These are phyloP conservation scores for Sporothrix luriei DNA, from an alignment of 2,329 filamentous ascomycete genomes.

Conservation along the genomic window DNA sequence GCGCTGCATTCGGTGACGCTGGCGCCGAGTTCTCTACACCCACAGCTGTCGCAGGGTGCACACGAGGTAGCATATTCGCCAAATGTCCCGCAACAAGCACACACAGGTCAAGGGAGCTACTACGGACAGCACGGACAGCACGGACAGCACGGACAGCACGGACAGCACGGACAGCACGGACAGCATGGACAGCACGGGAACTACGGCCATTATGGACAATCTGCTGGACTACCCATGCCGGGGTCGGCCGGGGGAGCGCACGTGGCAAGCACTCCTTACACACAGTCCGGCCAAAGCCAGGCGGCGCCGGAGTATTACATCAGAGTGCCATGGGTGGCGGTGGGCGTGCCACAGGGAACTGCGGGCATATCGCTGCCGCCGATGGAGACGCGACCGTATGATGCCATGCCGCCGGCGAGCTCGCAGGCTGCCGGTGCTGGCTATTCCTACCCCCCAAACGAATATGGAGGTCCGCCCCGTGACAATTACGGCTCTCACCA, in stretches of 20 bases:
- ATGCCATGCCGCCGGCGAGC: neutral
- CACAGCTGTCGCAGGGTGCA: neutral
- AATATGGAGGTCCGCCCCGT: neutral
- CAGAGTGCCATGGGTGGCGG: slow-evolving; percentile 9
- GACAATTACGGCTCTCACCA: neutral
- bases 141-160: too few species aligned
- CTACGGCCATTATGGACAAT: neutral
- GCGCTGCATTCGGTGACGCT: neutral
- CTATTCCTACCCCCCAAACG: neutral
- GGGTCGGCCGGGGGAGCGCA: neutral
- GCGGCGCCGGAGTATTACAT: neutral
- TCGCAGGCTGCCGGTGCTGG: neutral
- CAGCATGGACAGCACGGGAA: neutral
- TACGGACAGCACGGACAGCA: neutral
- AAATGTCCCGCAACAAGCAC: neutral
- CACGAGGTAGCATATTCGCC: neutral
- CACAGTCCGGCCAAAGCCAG: slow-evolving; percentile 9
- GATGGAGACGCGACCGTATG: neutral
- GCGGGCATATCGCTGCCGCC: neutral
- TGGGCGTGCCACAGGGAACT: neutral
- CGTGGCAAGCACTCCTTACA: neutral
- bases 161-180: too few species aligned
- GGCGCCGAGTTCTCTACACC: neutral
- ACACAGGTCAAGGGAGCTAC: neutral
- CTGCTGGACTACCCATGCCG: neutral